Evolutionary conservation across 345 rosid species (phyloP), one percentile per base, ranked within the genome.

Genomic region (Punica granatum): DNA sequence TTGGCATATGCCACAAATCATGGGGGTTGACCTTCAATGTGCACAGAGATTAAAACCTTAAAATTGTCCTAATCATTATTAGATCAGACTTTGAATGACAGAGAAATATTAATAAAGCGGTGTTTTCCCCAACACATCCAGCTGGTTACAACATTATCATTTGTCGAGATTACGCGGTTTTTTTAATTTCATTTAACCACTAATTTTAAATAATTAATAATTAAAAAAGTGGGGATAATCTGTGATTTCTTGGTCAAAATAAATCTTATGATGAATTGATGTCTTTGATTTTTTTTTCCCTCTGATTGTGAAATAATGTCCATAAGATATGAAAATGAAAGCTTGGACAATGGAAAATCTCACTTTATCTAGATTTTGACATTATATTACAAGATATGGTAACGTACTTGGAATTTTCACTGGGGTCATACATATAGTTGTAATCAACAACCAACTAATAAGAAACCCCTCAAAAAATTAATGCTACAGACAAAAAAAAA

Each of bases 141-240:
- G 94, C 98, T 89, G 94, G 89, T 86, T 81, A 73, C 82, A 89
- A 81, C 92, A 80, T 73, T 60, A 70, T 49, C 42, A 73, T 84
- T 68, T 71, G 72, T 82, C 83, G 79, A 46, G 72, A 85, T 85
- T 81, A 77, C 74, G 66, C 46, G 76, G 85, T 56, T 56, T 53
- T 53, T 28, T 12, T 3, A 1, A 8, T 51, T 79, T 37, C 41
- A 4, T 37, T 80, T 72, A 74, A 64, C 69, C 18, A 63, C n/a
- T 42, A 19, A 23, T n/a, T 65, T 44, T 48, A 65, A 41, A 23
- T 41, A 48, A 16, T 39, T 37, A 37, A 5, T 4, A 37, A 37
- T 4, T 11, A 37, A 37, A 4, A 35, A 19, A 62, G 2, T 62
- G 2, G 16, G 13, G 7, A 33, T 33, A 33, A 59, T 59, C 1